These are phyloP conservation scores for Nothophoma quercina DNA, from an alignment of 2,329 filamentous ascomycete genomes.

Conservation along the genomic window DNA sequence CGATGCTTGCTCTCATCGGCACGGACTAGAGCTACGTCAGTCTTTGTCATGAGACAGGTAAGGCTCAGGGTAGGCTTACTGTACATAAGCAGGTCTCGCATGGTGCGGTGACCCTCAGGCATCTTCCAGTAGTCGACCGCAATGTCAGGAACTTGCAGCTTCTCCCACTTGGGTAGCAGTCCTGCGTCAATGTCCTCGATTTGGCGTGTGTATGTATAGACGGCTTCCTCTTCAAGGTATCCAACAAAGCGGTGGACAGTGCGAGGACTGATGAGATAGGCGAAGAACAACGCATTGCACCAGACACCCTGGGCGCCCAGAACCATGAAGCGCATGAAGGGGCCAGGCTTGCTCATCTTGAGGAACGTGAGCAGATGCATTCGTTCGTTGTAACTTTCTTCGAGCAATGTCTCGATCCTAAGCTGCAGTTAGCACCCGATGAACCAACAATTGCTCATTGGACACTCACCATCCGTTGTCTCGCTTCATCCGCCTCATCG, in stretches of 20 bases:
- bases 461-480: slow-evolving; percentile 88
- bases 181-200: slow-evolving; percentile 87
- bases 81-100: slow-evolving; percentile 87
- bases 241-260: slow-evolving; percentile 96
- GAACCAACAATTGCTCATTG: no score
- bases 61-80: slow-evolving; percentile 60
- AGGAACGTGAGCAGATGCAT: slow-evolving; percentile 95
- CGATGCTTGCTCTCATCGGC: slow-evolving; percentile 66
- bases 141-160: slow-evolving; percentile 83
- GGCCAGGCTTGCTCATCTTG: slow-evolving; percentile 84
- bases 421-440: slow-evolving; percentile 15
- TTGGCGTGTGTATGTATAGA: slow-evolving; percentile 91
- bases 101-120: slow-evolving; percentile 80
- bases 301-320: slow-evolving; percentile 92
- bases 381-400: slow-evolving; percentile 90
- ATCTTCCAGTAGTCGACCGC: slow-evolving; percentile 94
- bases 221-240: slow-evolving; percentile 96
- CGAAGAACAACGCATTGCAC: slow-evolving; percentile 91
- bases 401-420: slow-evolving; percentile 88
- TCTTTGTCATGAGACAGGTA: neutral
- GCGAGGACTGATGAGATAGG: slow-evolving; percentile 84
- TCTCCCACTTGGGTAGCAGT: slow-evolving; percentile 81
- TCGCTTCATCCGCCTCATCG: slow-evolving; percentile 82
- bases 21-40: slow-evolving; percentile 33
- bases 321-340: slow-evolving; percentile 92